A percentile compares a stretch with the other conserved stretches of the same genome.
These are phyloP conservation scores for Lentinus tigrinus DNA, from an alignment of 768 basidiomycete genomes.

Conservation along the genomic window DNA sequence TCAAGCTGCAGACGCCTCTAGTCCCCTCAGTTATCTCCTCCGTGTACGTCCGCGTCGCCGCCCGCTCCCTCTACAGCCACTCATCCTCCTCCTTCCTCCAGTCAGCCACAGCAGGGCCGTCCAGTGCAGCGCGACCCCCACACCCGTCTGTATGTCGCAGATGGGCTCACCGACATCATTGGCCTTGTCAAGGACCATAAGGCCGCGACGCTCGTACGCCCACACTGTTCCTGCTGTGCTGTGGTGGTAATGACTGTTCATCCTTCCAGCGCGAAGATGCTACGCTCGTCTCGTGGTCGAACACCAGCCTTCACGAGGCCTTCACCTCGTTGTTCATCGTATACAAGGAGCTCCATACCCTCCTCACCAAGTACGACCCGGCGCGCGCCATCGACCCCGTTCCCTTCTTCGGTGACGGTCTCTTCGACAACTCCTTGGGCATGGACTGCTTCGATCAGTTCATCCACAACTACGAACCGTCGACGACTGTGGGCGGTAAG, in stretches of 20 bases:
- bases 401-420: background rate
- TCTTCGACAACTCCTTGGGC: background rate
- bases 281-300: background rate
- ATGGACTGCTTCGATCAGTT: background rate
- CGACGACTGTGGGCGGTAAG: background rate
- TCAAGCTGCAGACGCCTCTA: conserved; percentile 1
- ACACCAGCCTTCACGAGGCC: background rate
- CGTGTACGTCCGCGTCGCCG: background rate
- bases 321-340: background rate
- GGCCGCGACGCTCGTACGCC: conserved; percentile 2
- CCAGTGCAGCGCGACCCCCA: background rate
- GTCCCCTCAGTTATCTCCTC: background rate
- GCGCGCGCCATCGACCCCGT: background rate
- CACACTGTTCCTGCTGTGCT: background rate
- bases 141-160: background rate
- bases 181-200: background rate
- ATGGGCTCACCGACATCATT: background rate
- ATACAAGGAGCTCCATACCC: background rate
- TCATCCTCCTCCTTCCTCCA: background rate
- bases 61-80: background rate
- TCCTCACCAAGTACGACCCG: background rate
- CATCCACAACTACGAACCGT: background rate
- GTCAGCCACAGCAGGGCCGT: background rate
- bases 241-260: background rate
- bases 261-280: background rate